These are phyloP conservation scores for Dunaliella primolecta DNA, from an alignment of 139 green algal genomes.

Conservation along the genomic window DNA sequence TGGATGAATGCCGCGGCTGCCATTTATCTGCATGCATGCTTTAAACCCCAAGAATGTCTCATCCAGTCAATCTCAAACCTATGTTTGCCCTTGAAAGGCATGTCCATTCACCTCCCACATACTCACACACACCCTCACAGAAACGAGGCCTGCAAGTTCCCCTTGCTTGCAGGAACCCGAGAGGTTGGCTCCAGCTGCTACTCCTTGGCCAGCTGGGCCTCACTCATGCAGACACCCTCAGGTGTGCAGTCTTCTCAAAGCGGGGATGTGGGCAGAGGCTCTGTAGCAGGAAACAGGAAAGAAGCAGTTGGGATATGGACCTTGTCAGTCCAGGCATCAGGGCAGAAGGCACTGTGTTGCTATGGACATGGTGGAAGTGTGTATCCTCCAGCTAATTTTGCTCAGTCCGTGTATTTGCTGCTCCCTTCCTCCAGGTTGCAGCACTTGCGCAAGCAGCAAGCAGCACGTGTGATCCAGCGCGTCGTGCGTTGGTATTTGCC, in stretches of 20 bases:
- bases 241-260: not conserved
- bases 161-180: not conserved
- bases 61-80: too few species aligned
- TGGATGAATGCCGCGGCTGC: too few species aligned
- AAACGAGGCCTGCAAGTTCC: too few species aligned
- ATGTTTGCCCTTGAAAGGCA: too few species aligned
- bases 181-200: not conserved
- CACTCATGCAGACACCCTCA: not conserved
- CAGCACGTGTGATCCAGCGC: not conserved
- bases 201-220: not conserved
- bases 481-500: not conserved
- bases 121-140: not conserved
- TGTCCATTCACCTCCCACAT: too few species aligned
- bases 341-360: too few species aligned
- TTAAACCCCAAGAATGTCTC: too few species aligned
- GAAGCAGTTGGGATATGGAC: too few species aligned
- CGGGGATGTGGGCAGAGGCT: not conserved
- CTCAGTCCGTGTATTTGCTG: not conserved
- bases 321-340: too few species aligned
- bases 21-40: too few species aligned
- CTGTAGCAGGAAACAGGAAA: not conserved
- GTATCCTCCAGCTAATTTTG: not conserved
- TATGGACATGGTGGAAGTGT: not conserved
- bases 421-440: not conserved
- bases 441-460: not conserved